Evolutionary conservation across 352 stramenopile species (phyloP), one percentile per base, ranked within the genome.

Genomic region (Phytophthora constricta): DNA sequence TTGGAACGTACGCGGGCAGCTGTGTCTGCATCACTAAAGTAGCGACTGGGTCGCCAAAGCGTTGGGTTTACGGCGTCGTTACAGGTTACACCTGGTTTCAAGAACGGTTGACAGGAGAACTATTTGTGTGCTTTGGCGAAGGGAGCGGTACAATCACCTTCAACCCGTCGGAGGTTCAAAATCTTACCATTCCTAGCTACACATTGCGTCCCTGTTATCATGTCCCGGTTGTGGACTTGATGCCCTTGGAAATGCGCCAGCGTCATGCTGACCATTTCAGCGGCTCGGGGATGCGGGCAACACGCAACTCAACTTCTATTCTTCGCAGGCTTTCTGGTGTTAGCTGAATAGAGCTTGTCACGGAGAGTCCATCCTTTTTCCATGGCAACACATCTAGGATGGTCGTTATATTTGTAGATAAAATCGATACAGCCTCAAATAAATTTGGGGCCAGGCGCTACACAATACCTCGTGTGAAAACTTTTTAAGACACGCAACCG

Each of bases 11-110:
- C 19, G 42, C 55, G 22, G 59, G 59, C 1, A 67, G 59, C 49
- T 66, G 50, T 43, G 28, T 66, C 0, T 66, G 49, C 17, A 28
- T 59, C 1, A 20, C 27, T 17, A 59, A 3, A 56, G 42, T 34
- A 11, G 16, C 49, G 5, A 1, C 25, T 3, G 7, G 16, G 2
- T 42, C 28, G 20, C 39, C 49, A 26, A 48, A 49, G 19, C 13
- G 16, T n/a, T 60, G 58, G 41, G 41, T 54, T 4, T 66, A 66
- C 19, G 49, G 58, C 13, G 42, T 60, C 19, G 58, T 66, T 22
- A 50, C 50, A 20, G 58, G 58, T 5, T 66, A 60, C 42, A 55
- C 48, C 2, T 60, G 58, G 58, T 26, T 50, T 28, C 19, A 26
- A 50, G 43, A 50, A 17, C n/a, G 43, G 5, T 5, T 31, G 5